Base-by-base conservation (phyloP, 169 alveolate genomes). In the Plasmodium knowlesi region DNA sequence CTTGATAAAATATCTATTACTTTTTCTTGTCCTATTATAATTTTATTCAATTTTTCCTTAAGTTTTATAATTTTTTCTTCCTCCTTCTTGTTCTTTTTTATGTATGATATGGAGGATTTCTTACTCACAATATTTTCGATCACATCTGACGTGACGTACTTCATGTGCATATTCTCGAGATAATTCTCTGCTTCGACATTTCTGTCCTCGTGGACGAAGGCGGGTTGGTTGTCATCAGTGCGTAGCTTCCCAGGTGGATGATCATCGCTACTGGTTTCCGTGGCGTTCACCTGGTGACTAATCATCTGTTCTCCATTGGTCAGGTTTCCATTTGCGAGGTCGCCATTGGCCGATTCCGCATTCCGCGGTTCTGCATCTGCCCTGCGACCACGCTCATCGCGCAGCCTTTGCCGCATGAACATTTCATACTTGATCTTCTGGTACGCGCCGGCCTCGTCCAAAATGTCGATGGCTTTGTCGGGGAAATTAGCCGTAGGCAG, bases 391-490 rank as follows among this genome's bases (percentile, higher is more conserved):
- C 78, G n/a, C 10, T 41, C 81, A 19, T 71, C 37, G 25, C 72
- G 82, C 41, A 72, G 50, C 41, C 83, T 91, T 37, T 82, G 79
- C 19, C 54, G 83, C 72, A 82, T 71, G 53, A 30, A 82, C 54
- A 50, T 82, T 71, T 91, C 95, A 46, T 80, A 94, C 78, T 95
- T 95, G 25, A 97, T 97, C 88, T 97, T 96, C 34, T 96, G 98
- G 57, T 95, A 95, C 9, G 98, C 97, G 22, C 98, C 98, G 10
- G 98, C 97, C 54, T 97, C 98, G 88, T 97, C 98, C 93, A 97
- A 92, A 16, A 96, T 94, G 72, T 97, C 98, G 8, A 97, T 95
- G 28, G 98, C 98, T 89, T 96, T 97, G 79, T 97, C 98, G 3
- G 98, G 98, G 82, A 97, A 93, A 70, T 82, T 93, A 41, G 97